Evolutionary conservation across 805 yeast species (phyloP).

Genomic region (Candida silvicultrix): DNA sequence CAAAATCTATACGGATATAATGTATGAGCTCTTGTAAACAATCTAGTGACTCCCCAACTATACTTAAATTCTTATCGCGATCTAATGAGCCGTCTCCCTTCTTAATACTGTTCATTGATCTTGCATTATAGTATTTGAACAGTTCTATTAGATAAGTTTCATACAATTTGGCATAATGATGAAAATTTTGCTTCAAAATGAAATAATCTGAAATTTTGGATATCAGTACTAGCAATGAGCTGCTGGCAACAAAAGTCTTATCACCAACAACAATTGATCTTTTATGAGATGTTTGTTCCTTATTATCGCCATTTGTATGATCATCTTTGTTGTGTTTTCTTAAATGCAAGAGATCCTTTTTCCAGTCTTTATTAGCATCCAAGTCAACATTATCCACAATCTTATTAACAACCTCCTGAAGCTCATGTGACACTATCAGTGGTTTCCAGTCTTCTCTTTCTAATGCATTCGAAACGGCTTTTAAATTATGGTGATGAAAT

Average conservation of each 20-base stretch:
- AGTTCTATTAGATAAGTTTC: constrained; percentile 39
- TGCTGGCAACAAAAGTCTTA: constrained; percentile 52
- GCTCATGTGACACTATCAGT: constrained; percentile 39
- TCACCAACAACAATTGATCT: constrained; percentile 43
- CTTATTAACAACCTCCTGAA: constrained; percentile 46
- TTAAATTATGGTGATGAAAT: constrained; percentile 46
- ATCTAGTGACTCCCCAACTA: constrained; percentile 36
- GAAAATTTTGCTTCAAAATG: constrained; percentile 50
- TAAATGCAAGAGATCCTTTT: constrained; percentile 24
- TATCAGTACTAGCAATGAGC: constrained; percentile 36
- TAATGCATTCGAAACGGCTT: constrained; percentile 38
- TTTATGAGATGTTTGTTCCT: constrained; percentile 24
- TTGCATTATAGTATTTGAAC: constrained; percentile 45
- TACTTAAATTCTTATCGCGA: constrained; percentile 29
- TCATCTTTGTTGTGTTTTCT: constrained; percentile 5
- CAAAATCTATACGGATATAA: constrained; percentile 10
- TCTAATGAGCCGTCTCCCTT: constrained; percentile 15
- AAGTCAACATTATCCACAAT: constrained; percentile 40
- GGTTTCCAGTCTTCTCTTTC: constrained; percentile 82
- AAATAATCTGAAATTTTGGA: constrained; percentile 44
- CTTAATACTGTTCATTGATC: constrained; percentile 25
- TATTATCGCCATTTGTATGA: constrained; percentile 6
- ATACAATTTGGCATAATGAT: constrained; percentile 31
- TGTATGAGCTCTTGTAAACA: constrained; percentile 30
- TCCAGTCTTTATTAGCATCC: constrained; percentile 45